These are phyloP conservation scores for Lecanicillium sp. DNA, from an alignment of 2,329 filamentous ascomycete species.

Conservation along the genomic window DNA sequence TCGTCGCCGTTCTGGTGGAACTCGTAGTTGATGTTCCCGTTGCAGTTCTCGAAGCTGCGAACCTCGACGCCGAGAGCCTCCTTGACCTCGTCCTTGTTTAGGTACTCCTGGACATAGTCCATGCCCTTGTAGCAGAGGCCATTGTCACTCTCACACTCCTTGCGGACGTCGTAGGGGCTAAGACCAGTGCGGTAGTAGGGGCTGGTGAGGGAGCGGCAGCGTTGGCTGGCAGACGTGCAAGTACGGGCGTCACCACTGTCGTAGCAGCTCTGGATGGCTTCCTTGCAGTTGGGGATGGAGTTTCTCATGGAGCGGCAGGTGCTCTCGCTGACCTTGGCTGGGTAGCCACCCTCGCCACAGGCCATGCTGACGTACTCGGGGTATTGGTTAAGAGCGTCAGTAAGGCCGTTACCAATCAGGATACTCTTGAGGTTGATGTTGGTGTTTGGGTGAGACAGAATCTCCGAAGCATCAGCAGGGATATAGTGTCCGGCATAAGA, in stretches of 20 bases:
- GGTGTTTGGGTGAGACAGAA: constrained; percentile 85
- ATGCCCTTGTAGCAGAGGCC: constrained; percentile 92
- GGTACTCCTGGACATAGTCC: constrained; percentile 76
- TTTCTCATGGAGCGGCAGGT: constrained; percentile 89
- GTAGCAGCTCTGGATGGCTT: constrained; percentile 86
- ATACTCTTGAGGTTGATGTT: constrained; percentile 98
- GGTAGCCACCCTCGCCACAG: constrained; percentile 90
- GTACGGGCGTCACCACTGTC: constrained; percentile 81
- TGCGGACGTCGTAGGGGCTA: constrained; percentile 80
- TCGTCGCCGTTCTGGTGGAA: constrained; percentile 97
- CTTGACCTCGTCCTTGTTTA: constrained; percentile 78
- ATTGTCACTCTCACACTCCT: constrained; percentile 68
- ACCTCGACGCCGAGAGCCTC: constrained; percentile 88
- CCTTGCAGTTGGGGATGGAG: constrained; percentile 79
- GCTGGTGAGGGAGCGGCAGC: constrained; percentile 61
- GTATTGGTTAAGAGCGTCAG: constrained; percentile 89
- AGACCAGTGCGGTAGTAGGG: constrained; percentile 3
- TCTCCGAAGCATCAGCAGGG: constrained; percentile 84
- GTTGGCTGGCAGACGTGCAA: constrained; percentile 90
- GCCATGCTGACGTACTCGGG: constrained; percentile 96
- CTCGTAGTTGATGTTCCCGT: constrained; percentile 97
- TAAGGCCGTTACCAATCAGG: constrained; percentile 92
- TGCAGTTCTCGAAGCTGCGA: constrained; percentile 85
- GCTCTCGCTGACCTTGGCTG: constrained; percentile 68
- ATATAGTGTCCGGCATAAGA: constrained; percentile 96